These are phyloP conservation scores for Calocybe indica DNA, from an alignment of 768 basidiomycete species.

Conservation along the genomic window DNA sequence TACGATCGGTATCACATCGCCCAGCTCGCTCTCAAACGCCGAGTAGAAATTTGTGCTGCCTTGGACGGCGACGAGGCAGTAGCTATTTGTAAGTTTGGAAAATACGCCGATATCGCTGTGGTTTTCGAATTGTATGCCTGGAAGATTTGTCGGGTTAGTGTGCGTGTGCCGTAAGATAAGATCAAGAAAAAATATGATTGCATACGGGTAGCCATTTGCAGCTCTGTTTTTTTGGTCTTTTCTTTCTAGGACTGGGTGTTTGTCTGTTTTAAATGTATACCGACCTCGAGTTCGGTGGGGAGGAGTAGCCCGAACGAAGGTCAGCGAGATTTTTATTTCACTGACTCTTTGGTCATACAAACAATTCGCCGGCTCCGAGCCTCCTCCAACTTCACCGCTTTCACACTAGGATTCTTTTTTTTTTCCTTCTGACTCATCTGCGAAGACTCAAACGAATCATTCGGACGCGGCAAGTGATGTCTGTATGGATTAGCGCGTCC, in stretches of 20 bases:
- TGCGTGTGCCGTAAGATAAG: neutral
- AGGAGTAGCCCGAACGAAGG: no score
- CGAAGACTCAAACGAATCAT: neutral
- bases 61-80: conserved; percentile 91
- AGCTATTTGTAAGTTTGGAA: conserved; percentile 95
- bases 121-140: conserved; percentile 92
- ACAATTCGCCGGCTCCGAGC: no score
- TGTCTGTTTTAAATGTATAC: no score
- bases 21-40: conserved; percentile 91
- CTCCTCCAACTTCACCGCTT: no score
- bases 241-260: no score
- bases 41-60: conserved; percentile 98
- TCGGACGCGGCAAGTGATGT: neutral
- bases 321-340: no score
- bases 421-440: neutral
- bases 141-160: neutral
- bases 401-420: neutral
- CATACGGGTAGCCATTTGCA: conserved; percentile 44
- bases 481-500: conserved; percentile 3
- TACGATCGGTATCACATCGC: conserved; percentile 91
- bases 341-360: no score
- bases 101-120: conserved; percentile 96
- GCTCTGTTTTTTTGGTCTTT: no score
- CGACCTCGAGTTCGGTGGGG: no score
- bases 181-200: conserved; percentile 8